phyloP scores from a whole-genome alignment of 139 green algal species.

The Eudorina sp. region DNA sequence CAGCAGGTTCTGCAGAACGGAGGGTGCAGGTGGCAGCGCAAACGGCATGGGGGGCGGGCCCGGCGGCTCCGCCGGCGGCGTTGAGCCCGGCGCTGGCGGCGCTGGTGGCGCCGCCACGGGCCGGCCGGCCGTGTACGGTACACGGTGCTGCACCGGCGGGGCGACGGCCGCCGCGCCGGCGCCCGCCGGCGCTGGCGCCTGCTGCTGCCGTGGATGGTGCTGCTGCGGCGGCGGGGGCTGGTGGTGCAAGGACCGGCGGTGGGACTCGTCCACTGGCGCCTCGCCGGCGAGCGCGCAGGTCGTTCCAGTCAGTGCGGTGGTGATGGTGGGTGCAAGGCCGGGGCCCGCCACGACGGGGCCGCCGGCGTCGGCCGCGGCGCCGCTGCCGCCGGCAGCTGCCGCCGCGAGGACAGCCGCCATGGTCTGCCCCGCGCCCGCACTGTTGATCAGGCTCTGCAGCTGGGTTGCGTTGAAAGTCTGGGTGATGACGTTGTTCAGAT shows the following conservation, averaged over 20 bases:
- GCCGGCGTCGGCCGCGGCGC: neutral
- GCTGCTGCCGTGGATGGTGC: neutral
- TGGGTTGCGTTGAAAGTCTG: neutral
- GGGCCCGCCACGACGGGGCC: neutral
- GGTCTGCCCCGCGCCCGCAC: neutral
- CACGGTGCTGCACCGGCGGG: no score
- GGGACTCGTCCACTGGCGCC: neutral
- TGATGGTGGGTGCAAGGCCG: neutral
- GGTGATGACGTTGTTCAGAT: slow-evolving; percentile 31
- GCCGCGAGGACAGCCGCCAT: neutral
- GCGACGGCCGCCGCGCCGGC: neutral
- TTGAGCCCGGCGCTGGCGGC: neutral
- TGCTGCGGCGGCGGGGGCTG: neutral
- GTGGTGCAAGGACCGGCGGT: neutral
- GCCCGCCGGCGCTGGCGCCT: no score
- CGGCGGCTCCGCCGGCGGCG: neutral
- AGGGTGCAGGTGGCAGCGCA: neutral
- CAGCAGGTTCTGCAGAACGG: neutral
- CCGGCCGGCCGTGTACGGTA: no score
- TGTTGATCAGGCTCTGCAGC: slow-evolving; percentile 5
- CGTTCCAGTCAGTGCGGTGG: neutral
- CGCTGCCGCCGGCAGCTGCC: neutral
- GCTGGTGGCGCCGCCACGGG: no score
- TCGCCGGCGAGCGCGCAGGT: neutral
- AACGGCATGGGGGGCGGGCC: neutral